Conservation (phyloP, 306 rosid genomes). For the Acacia melanoxylon region DNA sequence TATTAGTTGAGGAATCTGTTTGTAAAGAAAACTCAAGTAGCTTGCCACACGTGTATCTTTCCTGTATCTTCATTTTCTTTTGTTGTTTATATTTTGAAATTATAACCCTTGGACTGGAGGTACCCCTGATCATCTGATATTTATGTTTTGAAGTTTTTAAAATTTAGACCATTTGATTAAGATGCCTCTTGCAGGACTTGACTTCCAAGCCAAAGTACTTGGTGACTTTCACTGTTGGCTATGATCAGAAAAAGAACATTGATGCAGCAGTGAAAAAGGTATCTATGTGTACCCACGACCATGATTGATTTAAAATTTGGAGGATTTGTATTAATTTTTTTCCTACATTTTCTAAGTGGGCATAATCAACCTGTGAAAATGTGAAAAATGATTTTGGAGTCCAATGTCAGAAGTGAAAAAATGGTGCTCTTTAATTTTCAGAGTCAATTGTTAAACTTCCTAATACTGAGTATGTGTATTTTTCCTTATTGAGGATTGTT, state of each 20-base stretch:
- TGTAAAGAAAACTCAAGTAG: slow-evolving; percentile 4
- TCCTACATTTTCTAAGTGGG: neutral
- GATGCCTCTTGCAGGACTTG: slow-evolving; percentile 74
- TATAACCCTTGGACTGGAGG: slow-evolving; percentile 16
- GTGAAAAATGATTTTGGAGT: neutral
- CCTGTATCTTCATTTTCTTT: slow-evolving; percentile 28
- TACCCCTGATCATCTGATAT: neutral
- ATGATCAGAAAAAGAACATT: slow-evolving; percentile 71
- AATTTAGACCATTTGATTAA: slow-evolving; percentile 37
- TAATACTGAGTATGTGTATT: neutral
- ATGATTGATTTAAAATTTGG: neutral
- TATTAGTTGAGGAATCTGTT: neutral
- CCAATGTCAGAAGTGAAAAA: neutral
- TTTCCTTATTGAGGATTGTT: neutral
- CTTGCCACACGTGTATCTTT: slow-evolving; percentile 26
- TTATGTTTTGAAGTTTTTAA: slow-evolving; percentile 20
- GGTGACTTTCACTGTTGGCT: slow-evolving; percentile 94
- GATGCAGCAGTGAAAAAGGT: slow-evolving; percentile 97
- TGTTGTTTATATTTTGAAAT: slow-evolving; percentile 16
- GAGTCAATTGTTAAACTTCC: neutral
- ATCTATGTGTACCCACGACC: neutral
- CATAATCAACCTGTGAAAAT: neutral
- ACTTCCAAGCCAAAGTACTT: slow-evolving; percentile 79
- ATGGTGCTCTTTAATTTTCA: neutral
- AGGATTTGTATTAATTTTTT: neutral